Conservation (phyloP, 805 yeast species). For the Jamesozyma piceae region DNA sequence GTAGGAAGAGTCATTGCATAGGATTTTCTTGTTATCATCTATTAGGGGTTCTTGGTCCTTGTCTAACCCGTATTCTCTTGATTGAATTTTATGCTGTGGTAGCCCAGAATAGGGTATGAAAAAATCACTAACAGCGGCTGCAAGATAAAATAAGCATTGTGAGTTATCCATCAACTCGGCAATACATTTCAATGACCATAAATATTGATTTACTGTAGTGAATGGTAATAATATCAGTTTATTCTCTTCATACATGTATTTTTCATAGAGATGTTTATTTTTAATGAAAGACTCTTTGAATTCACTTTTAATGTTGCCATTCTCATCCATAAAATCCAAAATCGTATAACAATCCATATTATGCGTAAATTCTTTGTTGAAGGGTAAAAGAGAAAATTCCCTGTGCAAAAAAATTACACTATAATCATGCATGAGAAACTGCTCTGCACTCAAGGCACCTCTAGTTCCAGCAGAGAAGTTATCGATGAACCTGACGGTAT, state of each 20-base stretch:
- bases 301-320: constrained; percentile 49
- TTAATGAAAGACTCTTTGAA: constrained; percentile 54
- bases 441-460: constrained; percentile 93
- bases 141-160: constrained; percentile 74
- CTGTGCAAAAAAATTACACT: constrained; percentile 90
- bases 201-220: constrained; percentile 92
- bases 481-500: constrained; percentile 92
- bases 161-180: constrained; percentile 49
- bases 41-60: neutral
- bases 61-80: constrained; percentile 43
- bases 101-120: constrained; percentile 77
- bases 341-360: constrained; percentile 60
- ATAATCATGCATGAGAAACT: constrained; percentile 74
- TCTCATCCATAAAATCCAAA: constrained; percentile 66
- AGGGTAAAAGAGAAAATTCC: constrained; percentile 85
- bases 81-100: constrained; percentile 93
- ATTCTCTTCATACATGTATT: constrained; percentile 21
- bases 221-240: constrained; percentile 60
- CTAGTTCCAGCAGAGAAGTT: constrained; percentile 96
- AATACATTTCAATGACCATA: constrained; percentile 68
- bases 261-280: constrained; percentile 39
- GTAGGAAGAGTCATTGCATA: constrained; percentile 2
- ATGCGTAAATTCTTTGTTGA: constrained; percentile 81
- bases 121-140: constrained; percentile 97
- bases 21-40: too few relatives aligned